Evolutionary conservation across 129 eudicot genomes (phyloP).

Genomic region (Chrysanthemum seticuspe): DNA sequence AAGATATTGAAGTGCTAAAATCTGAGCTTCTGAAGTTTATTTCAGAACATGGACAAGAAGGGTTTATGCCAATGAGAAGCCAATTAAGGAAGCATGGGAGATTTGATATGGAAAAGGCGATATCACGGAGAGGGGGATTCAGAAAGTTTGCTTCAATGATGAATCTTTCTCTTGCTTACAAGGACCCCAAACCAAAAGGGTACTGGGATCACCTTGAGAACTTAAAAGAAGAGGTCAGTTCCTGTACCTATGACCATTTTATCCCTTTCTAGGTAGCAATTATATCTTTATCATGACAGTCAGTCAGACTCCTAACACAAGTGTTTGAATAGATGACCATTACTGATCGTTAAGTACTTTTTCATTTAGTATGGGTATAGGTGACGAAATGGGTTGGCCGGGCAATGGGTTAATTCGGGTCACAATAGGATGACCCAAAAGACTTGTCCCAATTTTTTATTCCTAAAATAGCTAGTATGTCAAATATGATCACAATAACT

Average conservation of each 20-base stretch:
- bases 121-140: conserved; percentile 90
- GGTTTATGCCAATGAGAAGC: conserved; percentile 97
- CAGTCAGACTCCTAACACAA: neutral
- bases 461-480: neutral
- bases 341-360: neutral
- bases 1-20: conserved; percentile 78
- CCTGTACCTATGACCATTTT: conserved; percentile 1
- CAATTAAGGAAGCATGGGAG: conserved; percentile 89
- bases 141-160: conserved; percentile 78
- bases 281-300: neutral
- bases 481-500: neutral
- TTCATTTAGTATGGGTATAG: neutral
- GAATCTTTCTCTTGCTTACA: conserved; percentile 92
- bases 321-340: conserved; percentile 11
- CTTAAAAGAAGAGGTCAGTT: conserved; percentile 80
- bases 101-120: conserved; percentile 92
- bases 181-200: conserved; percentile 92
- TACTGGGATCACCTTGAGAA: conserved; percentile 96
- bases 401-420: neutral
- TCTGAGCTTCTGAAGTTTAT: conserved; percentile 68
- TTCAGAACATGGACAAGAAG: conserved; percentile 85
- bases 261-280: neutral
- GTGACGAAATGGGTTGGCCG: neutral
- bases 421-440: too few species aligned
- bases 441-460: too few species aligned